phyloP scores from a whole-genome alignment of 139 green algal species.

The Chara braunii region DNA sequence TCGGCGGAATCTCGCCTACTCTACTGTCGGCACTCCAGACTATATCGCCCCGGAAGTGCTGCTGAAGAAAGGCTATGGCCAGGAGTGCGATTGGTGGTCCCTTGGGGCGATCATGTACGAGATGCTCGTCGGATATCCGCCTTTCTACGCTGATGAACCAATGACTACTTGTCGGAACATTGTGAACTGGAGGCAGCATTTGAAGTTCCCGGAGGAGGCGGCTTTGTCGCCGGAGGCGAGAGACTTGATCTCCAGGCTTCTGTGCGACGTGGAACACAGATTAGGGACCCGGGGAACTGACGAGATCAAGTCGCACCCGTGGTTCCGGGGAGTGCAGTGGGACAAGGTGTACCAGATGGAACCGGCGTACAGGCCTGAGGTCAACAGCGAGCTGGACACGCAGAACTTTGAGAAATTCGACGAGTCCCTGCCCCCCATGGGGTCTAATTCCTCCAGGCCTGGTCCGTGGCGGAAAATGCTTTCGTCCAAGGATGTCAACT shows the following conservation, averaged over 20 bases:
- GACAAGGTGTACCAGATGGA: constrained; percentile 52
- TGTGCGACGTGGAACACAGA: constrained; percentile 90
- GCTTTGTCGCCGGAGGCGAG: constrained; percentile 45
- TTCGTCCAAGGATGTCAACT: constrained; percentile 70
- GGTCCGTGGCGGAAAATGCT: constrained; percentile 21
- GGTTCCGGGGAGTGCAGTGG: constrained; percentile 86
- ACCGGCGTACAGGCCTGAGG: constrained; percentile 67
- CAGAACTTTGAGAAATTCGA: constrained; percentile 97
- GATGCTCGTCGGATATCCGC: constrained; percentile 94
- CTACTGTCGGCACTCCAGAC: constrained; percentile 87
- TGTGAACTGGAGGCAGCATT: constrained; percentile 87
- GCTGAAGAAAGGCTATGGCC: constrained; percentile 95
- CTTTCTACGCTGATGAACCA: constrained; percentile 94
- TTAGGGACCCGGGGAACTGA: constrained; percentile 61
- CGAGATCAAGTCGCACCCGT: constrained; percentile 79
- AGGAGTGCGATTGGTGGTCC: constrained; percentile 98
- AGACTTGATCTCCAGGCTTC: constrained; percentile 83
- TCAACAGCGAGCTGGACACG: constrained; percentile 87
- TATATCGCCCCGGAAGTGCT: constrained; percentile 95
- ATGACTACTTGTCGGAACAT: constrained; percentile 69
- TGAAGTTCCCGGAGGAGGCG: constrained; percentile 78
- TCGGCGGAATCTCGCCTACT: constrained; percentile 58
- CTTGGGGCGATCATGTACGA: constrained; percentile 94
- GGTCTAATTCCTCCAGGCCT: background rate
- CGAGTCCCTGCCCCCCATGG: constrained; percentile 56